These are phyloP conservation scores for Lichtheimia corymbifera DNA, from an alignment of 371 early-diverging fungal species.

Conservation along the genomic window DNA sequence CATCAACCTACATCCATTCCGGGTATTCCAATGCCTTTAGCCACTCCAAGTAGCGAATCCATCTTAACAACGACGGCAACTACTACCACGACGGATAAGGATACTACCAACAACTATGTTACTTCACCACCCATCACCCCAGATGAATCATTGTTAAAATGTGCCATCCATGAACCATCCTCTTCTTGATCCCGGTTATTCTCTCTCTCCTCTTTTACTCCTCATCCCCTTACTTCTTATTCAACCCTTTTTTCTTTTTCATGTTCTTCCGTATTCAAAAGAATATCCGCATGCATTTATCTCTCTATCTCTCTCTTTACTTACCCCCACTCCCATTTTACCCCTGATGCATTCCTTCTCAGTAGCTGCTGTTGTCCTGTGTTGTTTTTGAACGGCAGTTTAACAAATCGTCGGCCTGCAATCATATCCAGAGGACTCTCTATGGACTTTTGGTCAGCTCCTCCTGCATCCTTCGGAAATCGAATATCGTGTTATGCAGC, in stretches of 20 bases:
- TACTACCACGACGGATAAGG: not conserved
- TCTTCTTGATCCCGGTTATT: not conserved
- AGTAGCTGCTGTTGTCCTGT: too few relatives aligned
- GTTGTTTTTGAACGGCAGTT: too few relatives aligned
- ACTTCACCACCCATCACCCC: constrained; percentile 17
- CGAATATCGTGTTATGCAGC: too few relatives aligned
- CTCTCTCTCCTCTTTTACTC: not conserved
- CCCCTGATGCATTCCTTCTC: not conserved
- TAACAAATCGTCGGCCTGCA: too few relatives aligned
- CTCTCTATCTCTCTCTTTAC: not conserved
- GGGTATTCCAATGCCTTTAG: not conserved
- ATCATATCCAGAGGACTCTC: too few relatives aligned
- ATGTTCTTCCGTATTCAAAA: not conserved
- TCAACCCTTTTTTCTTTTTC: not conserved
- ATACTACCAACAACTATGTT: not conserved
- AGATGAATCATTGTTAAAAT: constrained; percentile 13
- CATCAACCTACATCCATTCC: not conserved
- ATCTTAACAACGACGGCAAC: not conserved
- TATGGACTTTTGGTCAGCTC: not conserved
- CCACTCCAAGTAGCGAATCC: not conserved
- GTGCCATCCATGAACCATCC: not conserved
- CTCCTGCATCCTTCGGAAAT: not conserved
- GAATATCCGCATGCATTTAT: not conserved
- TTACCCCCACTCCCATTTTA: not conserved
- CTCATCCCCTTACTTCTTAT: not conserved